These are phyloP conservation scores for Polyporus tsugae DNA, from an alignment of 1,284 basidiomycete species.

Conservation along the genomic window DNA sequence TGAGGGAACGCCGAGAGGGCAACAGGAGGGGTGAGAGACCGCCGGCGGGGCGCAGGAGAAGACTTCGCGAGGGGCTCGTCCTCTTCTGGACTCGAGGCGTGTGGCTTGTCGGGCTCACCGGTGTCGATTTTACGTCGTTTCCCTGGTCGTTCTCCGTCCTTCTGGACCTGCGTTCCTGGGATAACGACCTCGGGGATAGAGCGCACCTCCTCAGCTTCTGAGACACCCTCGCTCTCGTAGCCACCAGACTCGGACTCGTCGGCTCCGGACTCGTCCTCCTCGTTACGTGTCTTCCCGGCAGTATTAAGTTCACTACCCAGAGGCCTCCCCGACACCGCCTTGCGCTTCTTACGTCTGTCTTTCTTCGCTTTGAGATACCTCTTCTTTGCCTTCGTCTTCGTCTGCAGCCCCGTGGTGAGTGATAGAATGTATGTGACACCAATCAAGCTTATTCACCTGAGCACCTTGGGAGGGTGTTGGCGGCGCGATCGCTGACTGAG, in stretches of 20 bases:
- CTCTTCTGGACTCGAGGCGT: slow-evolving; percentile 26
- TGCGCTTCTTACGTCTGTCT: slow-evolving; percentile 44
- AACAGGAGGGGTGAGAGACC: slow-evolving; percentile 45
- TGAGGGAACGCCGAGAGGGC: slow-evolving; percentile 75
- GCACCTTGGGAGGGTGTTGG: slow-evolving; percentile 7
- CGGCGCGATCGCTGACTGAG: slow-evolving; percentile 3
- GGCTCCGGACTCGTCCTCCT: slow-evolving; percentile 22
- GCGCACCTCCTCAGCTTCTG: slow-evolving; percentile 22
- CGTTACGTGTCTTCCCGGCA: slow-evolving; percentile 13
- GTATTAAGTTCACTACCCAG: slow-evolving; percentile 8
- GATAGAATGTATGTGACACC: not conserved
- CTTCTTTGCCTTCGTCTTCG: slow-evolving; percentile 47
- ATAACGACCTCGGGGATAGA: not conserved
- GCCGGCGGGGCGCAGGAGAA: slow-evolving; percentile 31
- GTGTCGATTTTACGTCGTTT: slow-evolving; percentile 45
- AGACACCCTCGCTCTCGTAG: slow-evolving; percentile 42
- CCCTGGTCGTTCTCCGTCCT: slow-evolving; percentile 41
- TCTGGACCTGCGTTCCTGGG: slow-evolving; percentile 23
- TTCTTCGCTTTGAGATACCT: slow-evolving; percentile 48
- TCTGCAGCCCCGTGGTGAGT: slow-evolving; percentile 26
- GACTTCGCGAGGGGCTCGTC: slow-evolving; percentile 11
- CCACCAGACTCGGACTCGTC: slow-evolving; percentile 21
- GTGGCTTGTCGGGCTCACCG: slow-evolving; percentile 31
- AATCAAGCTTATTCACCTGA: slow-evolving; percentile 29
- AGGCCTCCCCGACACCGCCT: slow-evolving; percentile 15